Conservation (phyloP, 1,284 basidiomycete species). For the Sporisorium exsertum region DNA sequence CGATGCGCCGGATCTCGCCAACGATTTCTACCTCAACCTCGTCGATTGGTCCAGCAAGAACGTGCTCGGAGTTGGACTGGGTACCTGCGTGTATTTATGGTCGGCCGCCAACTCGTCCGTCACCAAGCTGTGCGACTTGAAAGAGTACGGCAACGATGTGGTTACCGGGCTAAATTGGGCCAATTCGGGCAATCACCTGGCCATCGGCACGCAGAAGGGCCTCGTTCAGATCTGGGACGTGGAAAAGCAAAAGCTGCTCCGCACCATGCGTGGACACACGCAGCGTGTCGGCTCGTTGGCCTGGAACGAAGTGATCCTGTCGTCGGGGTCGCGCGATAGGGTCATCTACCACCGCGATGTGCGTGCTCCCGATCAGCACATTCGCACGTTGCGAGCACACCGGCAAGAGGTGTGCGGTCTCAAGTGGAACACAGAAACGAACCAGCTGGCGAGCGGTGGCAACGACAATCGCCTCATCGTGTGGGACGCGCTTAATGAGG, state of each 20-base stretch:
- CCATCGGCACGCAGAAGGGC: slow-evolving; percentile 89
- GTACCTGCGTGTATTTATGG: slow-evolving; percentile 94
- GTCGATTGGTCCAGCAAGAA: slow-evolving; percentile 98
- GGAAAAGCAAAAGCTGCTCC: slow-evolving; percentile 79
- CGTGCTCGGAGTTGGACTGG: slow-evolving; percentile 91
- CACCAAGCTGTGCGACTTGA: slow-evolving; percentile 88
- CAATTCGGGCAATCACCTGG: slow-evolving; percentile 75
- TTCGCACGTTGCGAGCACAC: slow-evolving; percentile 83
- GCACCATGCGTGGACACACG: slow-evolving; percentile 85
- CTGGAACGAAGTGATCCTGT: slow-evolving; percentile 90
- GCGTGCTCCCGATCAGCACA: slow-evolving; percentile 78
- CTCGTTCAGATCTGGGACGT: slow-evolving; percentile 94
- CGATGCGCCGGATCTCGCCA: slow-evolving; percentile 90
- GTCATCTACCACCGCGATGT: slow-evolving; percentile 93
- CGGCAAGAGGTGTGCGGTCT: slow-evolving; percentile 96
- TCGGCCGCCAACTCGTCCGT: slow-evolving; percentile 92
- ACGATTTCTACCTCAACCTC: slow-evolving; percentile 98
- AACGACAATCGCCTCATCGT: slow-evolving; percentile 99
- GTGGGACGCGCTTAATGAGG: slow-evolving; percentile 78
- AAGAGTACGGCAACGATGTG: slow-evolving; percentile 69
- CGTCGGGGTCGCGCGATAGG: slow-evolving; percentile 91
- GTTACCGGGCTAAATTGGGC: slow-evolving; percentile 75
- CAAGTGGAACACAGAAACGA: slow-evolving; percentile 84
- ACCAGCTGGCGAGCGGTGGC: slow-evolving; percentile 90
- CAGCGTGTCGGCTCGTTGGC: slow-evolving; percentile 92